phyloP scores from a whole-genome alignment of 108 stramenopile species.

The Fragilaria crotonensis region DNA sequence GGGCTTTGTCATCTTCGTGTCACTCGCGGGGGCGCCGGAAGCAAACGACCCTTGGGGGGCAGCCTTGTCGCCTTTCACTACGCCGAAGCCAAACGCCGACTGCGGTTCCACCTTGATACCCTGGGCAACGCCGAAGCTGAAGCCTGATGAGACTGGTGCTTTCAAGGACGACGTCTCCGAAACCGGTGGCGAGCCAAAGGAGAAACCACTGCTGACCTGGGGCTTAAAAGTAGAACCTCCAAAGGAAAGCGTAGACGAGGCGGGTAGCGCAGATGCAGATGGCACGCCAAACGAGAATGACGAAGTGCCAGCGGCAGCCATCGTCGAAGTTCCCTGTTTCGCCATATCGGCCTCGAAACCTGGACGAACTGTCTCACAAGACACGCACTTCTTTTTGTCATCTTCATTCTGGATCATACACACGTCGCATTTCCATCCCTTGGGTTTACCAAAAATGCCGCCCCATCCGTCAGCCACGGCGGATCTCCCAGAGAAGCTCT shows the following conservation, averaged over 20 bases:
- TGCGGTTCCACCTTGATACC: too few relatives aligned
- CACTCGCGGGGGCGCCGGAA: too few relatives aligned
- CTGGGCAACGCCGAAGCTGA: neutral
- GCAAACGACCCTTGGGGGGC: too few relatives aligned
- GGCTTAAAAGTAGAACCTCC: too few relatives aligned
- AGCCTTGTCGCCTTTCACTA: too few relatives aligned
- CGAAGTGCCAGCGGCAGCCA: too few relatives aligned
- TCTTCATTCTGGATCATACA: slow-evolving; percentile 69
- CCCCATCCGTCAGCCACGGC: slow-evolving; percentile 39
- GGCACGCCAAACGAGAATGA: too few relatives aligned
- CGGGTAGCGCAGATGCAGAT: too few relatives aligned
- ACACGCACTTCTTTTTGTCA: slow-evolving; percentile 37
- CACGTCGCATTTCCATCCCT: slow-evolving; percentile 79
- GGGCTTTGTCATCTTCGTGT: too few relatives aligned
- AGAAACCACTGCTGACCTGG: neutral
- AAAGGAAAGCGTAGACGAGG: too few relatives aligned
- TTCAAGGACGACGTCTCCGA: neutral
- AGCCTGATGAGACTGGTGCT: slow-evolving; percentile 9
- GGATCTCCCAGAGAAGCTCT: neutral
- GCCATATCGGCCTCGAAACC: slow-evolving; percentile 35
- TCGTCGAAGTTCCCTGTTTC: neutral
- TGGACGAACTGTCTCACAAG: slow-evolving; percentile 76
- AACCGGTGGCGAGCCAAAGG: neutral
- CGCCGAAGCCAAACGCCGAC: too few relatives aligned
- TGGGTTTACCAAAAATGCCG: slow-evolving; percentile 35